Evolutionary conservation across 257 asterid genomes (phyloP), one percentile per base, ranked within the genome.

Genomic region (Ophiorrhiza pumila): DNA sequence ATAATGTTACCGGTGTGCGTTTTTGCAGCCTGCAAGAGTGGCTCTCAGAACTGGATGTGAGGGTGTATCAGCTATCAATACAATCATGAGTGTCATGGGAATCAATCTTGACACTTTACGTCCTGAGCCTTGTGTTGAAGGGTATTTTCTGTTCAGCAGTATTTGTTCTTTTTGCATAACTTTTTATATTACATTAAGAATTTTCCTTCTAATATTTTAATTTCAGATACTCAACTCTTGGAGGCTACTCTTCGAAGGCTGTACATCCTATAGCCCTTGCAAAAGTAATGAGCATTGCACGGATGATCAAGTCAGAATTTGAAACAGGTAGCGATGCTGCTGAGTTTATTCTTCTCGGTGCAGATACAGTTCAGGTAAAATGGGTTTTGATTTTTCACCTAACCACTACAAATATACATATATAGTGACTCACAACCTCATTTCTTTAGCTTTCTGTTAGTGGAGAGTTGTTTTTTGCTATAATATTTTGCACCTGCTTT

Each of bases 261-360:
- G 97, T 94, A 56, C 99, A 94, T 80, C 99, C 99, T 43, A 94
- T 94, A 79, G 99, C 99, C 35, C 97, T 94, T 78, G 99, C n/a
- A 74, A 94, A 91, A 81, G 99, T 94, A 59, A 91, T 94, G 97
- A 87, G 70, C 88, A 91, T 91, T 57, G 97, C 97, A 6, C 80
- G 73, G 86, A 91, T 94, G 99, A 90, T 94, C 86, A 87, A 84
- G 76, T 77, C 77, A 4, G 97, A 94, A 76, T 94, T 86, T 71
- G 99, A 94, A 87, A 86, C 93, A 0, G 99, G 99, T 46, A 85
- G 74, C 39, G 99, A 94, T 46, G 99, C 97, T 9, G 99, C 99
- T 15, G 98, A 94, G 73, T 94, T 94, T 86, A 86, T 94, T 55
- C 98, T 94, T 81, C 90, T 94, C 5, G 99, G 99, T 69, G 99